These are phyloP conservation scores for Lachnellula subtilissima DNA, from an alignment of 2,329 filamentous ascomycete genomes.

Conservation along the genomic window DNA sequence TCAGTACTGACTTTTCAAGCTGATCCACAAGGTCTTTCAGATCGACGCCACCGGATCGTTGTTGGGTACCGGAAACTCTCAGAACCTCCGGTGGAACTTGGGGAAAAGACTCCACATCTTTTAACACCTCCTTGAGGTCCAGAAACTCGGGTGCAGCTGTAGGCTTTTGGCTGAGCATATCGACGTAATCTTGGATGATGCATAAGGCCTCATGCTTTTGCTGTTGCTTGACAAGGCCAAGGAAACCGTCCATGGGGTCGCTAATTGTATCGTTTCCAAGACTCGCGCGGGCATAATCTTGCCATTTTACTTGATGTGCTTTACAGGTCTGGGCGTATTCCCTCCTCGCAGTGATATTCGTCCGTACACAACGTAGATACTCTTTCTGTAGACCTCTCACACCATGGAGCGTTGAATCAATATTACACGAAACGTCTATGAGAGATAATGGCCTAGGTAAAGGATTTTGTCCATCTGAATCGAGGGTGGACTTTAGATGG, in stretches of 20 bases:
- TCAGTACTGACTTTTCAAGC: constrained; percentile 54
- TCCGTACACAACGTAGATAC: constrained; percentile 50
- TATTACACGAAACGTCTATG: constrained; percentile 35
- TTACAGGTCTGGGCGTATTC: constrained; percentile 36
- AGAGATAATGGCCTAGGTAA: constrained; percentile 41
- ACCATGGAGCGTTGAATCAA: constrained; percentile 34
- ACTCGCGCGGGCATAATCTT: constrained; percentile 12
- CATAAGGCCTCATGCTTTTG: constrained; percentile 48
- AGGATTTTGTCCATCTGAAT: constrained; percentile 33
- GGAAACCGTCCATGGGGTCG: constrained; percentile 43
- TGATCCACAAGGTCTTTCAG: constrained; percentile 45
- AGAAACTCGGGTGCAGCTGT: constrained; percentile 47
- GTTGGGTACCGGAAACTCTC: constrained; percentile 4
- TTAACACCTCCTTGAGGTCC: constrained; percentile 28
- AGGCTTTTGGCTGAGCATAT: constrained; percentile 47
- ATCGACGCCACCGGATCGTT: constrained; percentile 35
- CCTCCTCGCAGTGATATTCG: constrained; percentile 47
- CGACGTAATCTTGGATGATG: constrained; percentile 47
- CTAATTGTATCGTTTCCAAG: constrained; percentile 16
- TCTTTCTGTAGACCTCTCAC: constrained; percentile 47
- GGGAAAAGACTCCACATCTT: constrained; percentile 22
- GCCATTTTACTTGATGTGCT: constrained; percentile 12
- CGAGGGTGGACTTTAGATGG: constrained; percentile 46
- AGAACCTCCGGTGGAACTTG: constrained; percentile 27
- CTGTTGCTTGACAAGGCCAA: constrained; percentile 47